Evolutionary conservation across 805 yeast genomes (phyloP).

Genomic region (Metschnikowia gelsemii): DNA sequence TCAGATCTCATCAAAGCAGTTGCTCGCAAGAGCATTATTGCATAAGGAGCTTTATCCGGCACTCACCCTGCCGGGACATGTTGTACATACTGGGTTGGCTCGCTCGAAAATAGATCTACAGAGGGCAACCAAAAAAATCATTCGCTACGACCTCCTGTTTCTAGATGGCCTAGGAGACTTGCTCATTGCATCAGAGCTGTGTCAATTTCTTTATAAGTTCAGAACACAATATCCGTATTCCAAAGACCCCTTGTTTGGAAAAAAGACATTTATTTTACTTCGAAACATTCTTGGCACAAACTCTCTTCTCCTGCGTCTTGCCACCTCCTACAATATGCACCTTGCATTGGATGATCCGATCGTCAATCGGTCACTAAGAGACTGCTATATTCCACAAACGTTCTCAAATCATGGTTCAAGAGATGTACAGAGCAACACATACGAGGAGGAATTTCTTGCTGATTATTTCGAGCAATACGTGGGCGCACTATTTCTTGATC

Average conservation of each 20-base stretch:
- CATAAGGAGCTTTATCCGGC: conserved; percentile 40
- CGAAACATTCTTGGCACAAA: conserved; percentile 43
- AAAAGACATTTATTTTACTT: conserved; percentile 28
- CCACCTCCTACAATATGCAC: conserved; percentile 37
- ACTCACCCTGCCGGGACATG: conserved; percentile 28
- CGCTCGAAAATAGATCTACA: conserved; percentile 22
- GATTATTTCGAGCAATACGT: conserved; percentile 44
- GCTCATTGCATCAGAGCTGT: conserved; percentile 37
- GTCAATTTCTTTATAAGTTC: conserved; percentile 34
- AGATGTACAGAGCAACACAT: conserved; percentile 11
- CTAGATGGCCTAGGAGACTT: conserved; percentile 45
- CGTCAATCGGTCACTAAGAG: conserved; percentile 23
- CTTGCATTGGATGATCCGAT: conserved; percentile 33
- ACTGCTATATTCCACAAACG: conserved; percentile 31
- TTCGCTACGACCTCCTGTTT: conserved; percentile 36
- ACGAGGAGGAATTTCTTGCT: conserved; percentile 43
- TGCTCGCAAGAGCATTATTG: conserved; percentile 36
- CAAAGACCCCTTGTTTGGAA: conserved; percentile 24
- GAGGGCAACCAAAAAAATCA: conserved; percentile 22
- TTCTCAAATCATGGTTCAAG: background rate
- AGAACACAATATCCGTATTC: conserved; percentile 18
- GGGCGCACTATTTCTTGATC: conserved; percentile 42
- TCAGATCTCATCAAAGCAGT: conserved; percentile 26
- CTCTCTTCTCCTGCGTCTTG: conserved; percentile 36
- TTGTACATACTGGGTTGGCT: conserved; percentile 24